Conservation (phyloP, 2,329 filamentous ascomycete species). For the Uncinocarpus reesii region DNA sequence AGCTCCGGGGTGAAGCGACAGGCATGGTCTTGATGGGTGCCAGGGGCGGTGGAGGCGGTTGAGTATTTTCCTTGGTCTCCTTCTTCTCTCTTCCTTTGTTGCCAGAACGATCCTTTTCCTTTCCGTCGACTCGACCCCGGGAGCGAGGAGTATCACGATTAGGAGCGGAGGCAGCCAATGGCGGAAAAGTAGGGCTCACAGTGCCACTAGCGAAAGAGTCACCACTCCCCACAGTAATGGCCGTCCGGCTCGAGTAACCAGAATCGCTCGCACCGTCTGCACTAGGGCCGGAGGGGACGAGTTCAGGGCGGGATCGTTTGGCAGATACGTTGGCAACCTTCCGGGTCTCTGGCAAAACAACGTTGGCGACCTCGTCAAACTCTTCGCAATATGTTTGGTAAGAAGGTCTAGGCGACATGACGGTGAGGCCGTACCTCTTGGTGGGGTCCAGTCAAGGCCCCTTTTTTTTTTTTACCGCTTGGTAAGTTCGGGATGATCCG, state of each 20-base stretch:
- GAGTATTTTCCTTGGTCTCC: conserved; percentile 18
- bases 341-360: conserved; percentile 38
- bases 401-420: conserved; percentile 30
- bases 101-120: conserved; percentile 18
- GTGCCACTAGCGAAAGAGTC: conserved; percentile 41
- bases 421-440: conserved; percentile 11
- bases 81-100: conserved; percentile 15
- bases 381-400: conserved; percentile 35
- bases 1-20: conserved; percentile 25
- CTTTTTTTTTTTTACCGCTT: too few relatives aligned
- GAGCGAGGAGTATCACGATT: conserved; percentile 15
- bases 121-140: conserved; percentile 20
- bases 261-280: conserved; percentile 48
- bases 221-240: conserved; percentile 43
- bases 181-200: conserved; percentile 31
- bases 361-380: conserved; percentile 38
- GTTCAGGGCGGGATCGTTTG: conserved; percentile 39
- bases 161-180: conserved; percentile 28
- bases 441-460: conserved; percentile 7
- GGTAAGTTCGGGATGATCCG: conserved; percentile 16
- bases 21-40: conserved; percentile 29
- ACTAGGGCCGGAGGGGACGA: conserved; percentile 28
- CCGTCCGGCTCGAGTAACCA: conserved; percentile 52
- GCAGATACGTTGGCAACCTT: conserved; percentile 43
- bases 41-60: conserved; percentile 19